Base-by-base conservation (phyloP, 768 basidiomycete species). In the Termitomyces sp. region DNA sequence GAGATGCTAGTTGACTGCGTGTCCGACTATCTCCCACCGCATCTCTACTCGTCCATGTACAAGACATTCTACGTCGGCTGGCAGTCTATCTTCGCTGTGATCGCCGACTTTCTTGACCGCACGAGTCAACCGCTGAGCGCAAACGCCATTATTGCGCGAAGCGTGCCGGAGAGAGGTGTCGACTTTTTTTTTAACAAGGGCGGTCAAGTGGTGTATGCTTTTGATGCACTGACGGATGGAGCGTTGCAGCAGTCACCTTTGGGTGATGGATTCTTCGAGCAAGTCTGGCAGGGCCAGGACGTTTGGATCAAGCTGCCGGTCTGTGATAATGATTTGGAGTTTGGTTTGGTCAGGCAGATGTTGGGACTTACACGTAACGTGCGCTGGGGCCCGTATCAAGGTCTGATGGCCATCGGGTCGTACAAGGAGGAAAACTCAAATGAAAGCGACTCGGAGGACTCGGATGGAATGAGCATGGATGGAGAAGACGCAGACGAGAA, bases 311-410 rank as follows among this genome's bases (percentile, higher is more conserved):
- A 47, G 43, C 51, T 72, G 10, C 59, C 59, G 5, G 26, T 10
- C 13, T 60, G 72, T 46, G 62, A 55, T 34, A 71, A 73, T 53
- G 71, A 73, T 57, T 47, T 70, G 42, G 67, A 69, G 56, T 72
- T 73, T 52, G 52, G 56, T 46, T 52, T 70, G 14, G 71, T 73
- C 32, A 62, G 71, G 34, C 52, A 32, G 42, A 64, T 60, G 66
- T 56, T 71, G 3, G 72, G 69, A 1, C 55, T 73, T 53, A 51
- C 63, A 36, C 37, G 52, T n/a, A 59, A 62, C 44, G 27, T 64
- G 45, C 48, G 48, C n/a, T 61, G 66, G 63, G 62, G 61, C 1
- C 67, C 50, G 37, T 52, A 52, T 26, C 26, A 27, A 27, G 27
- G 50, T 39, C 18, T 20, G 12, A 48, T 33, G 47, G 13, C 4